Evolutionary conservation across 805 yeast genomes (phyloP), one percentile per base, ranked within the genome.

Genomic region (Yamadazyma laniorum): DNA sequence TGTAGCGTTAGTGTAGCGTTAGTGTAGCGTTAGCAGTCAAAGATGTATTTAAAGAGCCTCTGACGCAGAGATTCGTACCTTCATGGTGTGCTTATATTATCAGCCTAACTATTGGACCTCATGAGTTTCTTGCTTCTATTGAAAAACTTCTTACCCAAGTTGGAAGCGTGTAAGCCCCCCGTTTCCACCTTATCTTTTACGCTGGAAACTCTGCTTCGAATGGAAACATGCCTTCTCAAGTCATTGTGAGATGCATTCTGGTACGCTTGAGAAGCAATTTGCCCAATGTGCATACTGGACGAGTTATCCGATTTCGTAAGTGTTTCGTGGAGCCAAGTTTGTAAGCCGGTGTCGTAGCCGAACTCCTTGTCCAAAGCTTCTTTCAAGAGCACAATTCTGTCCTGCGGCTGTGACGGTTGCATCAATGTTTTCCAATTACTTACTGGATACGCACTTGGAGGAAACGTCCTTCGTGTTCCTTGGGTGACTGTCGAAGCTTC

Each of bases 211-310:
- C 56, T 63, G 37, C 67, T 66, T 44, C 78, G 67, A 5, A 75
- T 66, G 18, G 75, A 71, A 38, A 65, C 67, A 39, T 68, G 70
- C 51, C 82, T 61, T 44, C 76, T 72, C 39, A 72, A 62, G 36
- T 78, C 78, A 45, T 67, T 72, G 49, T 76, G 77, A 5, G 76
- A 67, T 1, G 85, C 84, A 50, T 80, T 79, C 26, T 77, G 79
- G 55, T 80, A 82, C 1, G 87, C 88, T 38, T 74, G 77, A 21
- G 74, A 64, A 2, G 83, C 89, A 44, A 79, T 73, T 14, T 67
- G 68, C 0, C 80, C 80, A 34, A 74, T 64, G 41, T 59, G 73
- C 18, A 67, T 67, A 40, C 49, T 61, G n/a, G 63, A 53, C 7
- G 60, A 48, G 22, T 48, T 51, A 32, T 58, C 61, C 1, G 61